phyloP scores from a whole-genome alignment of 108 stramenopile species.

The Cyclotella cryptica region DNA sequence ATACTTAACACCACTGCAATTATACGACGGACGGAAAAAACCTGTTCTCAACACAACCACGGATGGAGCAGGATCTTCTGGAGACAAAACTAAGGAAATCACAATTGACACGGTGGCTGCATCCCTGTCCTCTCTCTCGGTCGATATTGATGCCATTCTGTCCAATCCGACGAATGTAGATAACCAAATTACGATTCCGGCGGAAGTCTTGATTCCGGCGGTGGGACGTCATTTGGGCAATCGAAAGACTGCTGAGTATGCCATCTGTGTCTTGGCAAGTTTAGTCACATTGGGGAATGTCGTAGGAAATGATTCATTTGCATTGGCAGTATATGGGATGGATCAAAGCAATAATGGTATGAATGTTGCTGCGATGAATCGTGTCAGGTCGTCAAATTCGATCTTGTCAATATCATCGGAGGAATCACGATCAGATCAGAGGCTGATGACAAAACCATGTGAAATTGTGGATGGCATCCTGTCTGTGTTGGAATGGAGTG shows the following conservation, averaged over 20 bases:
- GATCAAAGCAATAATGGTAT: conserved; percentile 10
- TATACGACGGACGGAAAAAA: conserved; percentile 57
- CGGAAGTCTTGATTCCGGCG: conserved; percentile 64
- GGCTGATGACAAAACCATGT: neutral
- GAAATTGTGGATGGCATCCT: conserved; percentile 63
- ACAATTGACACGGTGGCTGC: conserved; percentile 61
- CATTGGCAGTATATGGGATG: conserved; percentile 29
- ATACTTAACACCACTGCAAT: conserved; percentile 75
- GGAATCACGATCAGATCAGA: neutral
- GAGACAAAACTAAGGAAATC: conserved; percentile 45
- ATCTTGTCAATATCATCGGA: conserved; percentile 9
- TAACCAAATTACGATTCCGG: conserved; percentile 65
- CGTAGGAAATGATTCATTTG: conserved; percentile 54
- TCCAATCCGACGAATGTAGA: conserved; percentile 50
- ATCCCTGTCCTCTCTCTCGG: conserved; percentile 68
- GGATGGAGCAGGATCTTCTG: conserved; percentile 35
- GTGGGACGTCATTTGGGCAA: conserved; percentile 68
- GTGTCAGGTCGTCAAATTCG: conserved; percentile 30
- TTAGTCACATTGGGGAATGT: conserved; percentile 71
- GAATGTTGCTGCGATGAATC: conserved; percentile 34
- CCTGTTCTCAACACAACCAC: neutral
- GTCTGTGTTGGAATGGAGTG: conserved; percentile 73
- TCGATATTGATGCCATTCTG: conserved; percentile 71
- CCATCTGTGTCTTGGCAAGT: conserved; percentile 66
- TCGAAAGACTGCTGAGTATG: conserved; percentile 68